phyloP scores from a whole-genome alignment of 2,329 filamentous ascomycete genomes.

The Pseudonectria foliicola region DNA sequence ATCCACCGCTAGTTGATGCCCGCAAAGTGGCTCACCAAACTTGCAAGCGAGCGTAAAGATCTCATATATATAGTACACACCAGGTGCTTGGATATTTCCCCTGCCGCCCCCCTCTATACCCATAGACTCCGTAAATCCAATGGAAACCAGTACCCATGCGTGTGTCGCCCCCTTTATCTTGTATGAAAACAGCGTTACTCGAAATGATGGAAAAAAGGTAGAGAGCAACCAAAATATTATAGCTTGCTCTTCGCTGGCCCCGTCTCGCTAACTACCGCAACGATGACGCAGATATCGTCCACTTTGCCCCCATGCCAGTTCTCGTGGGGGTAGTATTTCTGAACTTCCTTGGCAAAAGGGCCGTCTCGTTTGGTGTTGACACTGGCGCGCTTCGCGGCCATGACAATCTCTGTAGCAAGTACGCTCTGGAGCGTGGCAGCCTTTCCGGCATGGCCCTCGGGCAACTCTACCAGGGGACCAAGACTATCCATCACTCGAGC shows the following conservation, averaged over 20 bases:
- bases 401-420: conserved; percentile 71
- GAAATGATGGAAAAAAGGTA: conserved; percentile 8
- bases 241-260: conserved; percentile 26
- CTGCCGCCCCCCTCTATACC: conserved; percentile 5
- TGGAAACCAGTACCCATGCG: conserved; percentile 16
- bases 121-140: conserved; percentile 21
- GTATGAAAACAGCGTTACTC: conserved; percentile 15
- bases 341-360: conserved; percentile 91
- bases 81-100: no score
- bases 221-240: conserved; percentile 22
- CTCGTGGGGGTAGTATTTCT: conserved; percentile 78
- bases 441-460: conserved; percentile 20
- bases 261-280: conserved; percentile 66
- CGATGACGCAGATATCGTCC: conserved; percentile 88
- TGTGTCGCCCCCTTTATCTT: conserved; percentile 21
- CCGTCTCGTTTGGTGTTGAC: conserved; percentile 75
- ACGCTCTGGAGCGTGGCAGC: conserved; percentile 62
- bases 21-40: no score
- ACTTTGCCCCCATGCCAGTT: conserved; percentile 88
- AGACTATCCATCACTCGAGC: conserved; percentile 59
- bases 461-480: conserved; percentile 31
- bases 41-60: no score
- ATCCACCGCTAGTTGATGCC: no score
- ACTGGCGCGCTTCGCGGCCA: conserved; percentile 78
- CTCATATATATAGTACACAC: conserved; percentile 12